Conservation (phyloP, 148 eudicot genomes). For the Rhododendron kiyosumense region DNA sequence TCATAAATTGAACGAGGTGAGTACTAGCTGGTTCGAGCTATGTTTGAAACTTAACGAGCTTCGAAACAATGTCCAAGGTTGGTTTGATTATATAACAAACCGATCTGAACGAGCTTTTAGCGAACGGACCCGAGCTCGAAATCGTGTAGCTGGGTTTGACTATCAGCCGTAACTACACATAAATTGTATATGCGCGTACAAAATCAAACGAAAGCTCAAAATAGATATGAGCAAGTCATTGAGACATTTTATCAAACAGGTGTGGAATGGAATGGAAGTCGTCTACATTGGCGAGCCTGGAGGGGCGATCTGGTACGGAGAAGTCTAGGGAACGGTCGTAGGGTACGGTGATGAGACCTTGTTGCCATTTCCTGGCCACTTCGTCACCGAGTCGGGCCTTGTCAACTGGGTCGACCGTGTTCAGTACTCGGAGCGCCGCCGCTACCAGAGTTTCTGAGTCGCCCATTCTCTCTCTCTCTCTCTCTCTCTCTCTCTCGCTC, state of each 20-base stretch:
- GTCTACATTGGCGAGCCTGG: constrained; percentile 52
- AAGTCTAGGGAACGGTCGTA: constrained; percentile 39
- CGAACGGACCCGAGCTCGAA: neutral
- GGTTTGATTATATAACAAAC: neutral
- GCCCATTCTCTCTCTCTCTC: neutral
- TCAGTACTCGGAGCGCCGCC: constrained; percentile 63
- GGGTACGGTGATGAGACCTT: constrained; percentile 48
- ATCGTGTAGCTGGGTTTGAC: neutral
- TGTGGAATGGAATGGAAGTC: constrained; percentile 7
- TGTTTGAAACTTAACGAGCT: neutral
- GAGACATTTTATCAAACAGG: constrained; percentile 51
- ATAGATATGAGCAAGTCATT: neutral
- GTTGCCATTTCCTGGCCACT: constrained; percentile 64
- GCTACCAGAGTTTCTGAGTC: constrained; percentile 46
- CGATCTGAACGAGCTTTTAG: neutral
- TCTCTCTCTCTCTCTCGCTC: neutral
- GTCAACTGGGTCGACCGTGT: constrained; percentile 69
- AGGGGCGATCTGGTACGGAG: constrained; percentile 69
- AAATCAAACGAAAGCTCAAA: neutral
- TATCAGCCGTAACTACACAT: neutral
- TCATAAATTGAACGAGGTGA: too few relatives aligned
- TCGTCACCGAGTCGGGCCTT: constrained; percentile 72
- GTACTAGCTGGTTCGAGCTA: neutral
- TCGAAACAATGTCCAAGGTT: neutral
- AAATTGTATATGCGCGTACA: neutral